Evolutionary conservation across 805 yeast species (phyloP).

Genomic region (Zygosaccharomyces gambellarensis): DNA sequence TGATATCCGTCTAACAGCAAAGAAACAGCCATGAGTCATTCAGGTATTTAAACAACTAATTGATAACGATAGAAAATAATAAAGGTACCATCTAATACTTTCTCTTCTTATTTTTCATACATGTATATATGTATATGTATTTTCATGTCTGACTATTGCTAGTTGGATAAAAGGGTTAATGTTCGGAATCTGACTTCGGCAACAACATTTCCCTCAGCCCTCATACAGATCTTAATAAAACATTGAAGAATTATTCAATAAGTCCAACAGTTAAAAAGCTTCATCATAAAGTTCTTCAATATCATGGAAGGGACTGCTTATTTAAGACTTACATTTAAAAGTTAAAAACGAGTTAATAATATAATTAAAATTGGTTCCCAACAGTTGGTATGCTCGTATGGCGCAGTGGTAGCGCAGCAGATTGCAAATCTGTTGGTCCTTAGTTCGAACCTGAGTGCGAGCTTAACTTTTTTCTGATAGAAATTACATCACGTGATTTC

Average conservation of each 20-base stretch:
- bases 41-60: background rate
- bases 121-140: background rate
- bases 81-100: background rate
- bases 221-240: no score
- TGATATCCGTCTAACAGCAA: conserved; percentile 19
- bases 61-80: background rate
- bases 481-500: background rate
- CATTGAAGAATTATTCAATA: no score
- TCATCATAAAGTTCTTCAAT: no score
- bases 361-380: no score
- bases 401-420: conserved; percentile 99
- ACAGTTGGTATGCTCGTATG: conserved; percentile 49
- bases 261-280: background rate
- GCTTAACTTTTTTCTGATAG: conserved; percentile 38
- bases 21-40: conserved; percentile 7
- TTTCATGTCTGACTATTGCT: background rate
- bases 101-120: background rate
- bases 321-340: no score
- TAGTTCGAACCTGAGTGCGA: conserved; percentile 93
- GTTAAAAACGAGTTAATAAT: no score
- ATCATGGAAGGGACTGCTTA: no score
- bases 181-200: background rate
- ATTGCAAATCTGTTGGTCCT: conserved; percentile 98
- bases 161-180: background rate
- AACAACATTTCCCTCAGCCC: conserved; percentile 2